Base-by-base conservation (phyloP, 345 rosid species). In the Microthlaspi erraticum region DNA sequence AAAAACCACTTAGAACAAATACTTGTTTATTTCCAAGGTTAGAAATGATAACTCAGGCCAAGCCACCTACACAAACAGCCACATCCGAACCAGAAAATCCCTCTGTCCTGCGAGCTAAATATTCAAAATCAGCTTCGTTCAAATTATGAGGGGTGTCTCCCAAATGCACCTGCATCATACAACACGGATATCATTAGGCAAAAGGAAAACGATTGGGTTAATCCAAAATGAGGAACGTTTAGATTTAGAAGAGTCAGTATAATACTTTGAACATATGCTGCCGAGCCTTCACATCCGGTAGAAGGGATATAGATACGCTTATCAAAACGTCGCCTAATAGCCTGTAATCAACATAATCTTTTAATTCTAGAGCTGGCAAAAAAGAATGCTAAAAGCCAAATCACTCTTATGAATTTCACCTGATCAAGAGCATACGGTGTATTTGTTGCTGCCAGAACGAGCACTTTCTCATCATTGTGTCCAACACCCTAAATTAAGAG, bases 41-140 rank as follows among this genome's bases (percentile, higher is more conserved):
- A 31, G 16, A 50, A 18, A 41, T 41, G 4, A 29, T 3, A 16
- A 37, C 43, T 41, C 32, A 39, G 68, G 48, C 8, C 14, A 38
- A 55, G 49, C 53, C 72, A 78, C 98, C 72, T 86, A 92, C 98
- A 83, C 94, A 92, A 78, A 92, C 94, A 66, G 98, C 48, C 49
- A 92, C 79, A 83, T 92, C 98, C 53, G 98, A 92, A 78, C 98
- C 98, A 29, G 98, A 92, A 77, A 89, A 92, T 20, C 98, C 96
- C 70, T 89, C 89, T 0, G 96, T 86, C 78, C 8, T 86, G 67
- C 81, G 83, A 67, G 82, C 94, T 80, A 92, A 86, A 61, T 66
- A 77, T 80, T 84, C 96, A 73, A 92, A 92, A 79, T 92, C 94
- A 60, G 91, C 74, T 79, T 87, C 96, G 39, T 78, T 80, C 82